Evolutionary conservation across 2,329 filamentous ascomycete genomes (phyloP).

Genomic region (Sporothrix protearum): DNA sequence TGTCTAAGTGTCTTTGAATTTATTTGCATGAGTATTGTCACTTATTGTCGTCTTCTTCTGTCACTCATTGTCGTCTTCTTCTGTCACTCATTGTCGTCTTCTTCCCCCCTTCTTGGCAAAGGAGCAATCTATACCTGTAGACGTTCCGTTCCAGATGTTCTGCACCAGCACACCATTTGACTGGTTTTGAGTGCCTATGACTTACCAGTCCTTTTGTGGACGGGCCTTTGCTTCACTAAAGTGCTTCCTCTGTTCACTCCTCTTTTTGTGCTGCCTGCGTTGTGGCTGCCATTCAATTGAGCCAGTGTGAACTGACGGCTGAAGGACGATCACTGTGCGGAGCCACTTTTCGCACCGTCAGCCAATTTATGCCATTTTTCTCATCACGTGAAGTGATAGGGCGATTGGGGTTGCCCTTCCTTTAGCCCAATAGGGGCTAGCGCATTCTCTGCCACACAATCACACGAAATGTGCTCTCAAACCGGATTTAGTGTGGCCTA

Average conservation of each 20-base stretch:
- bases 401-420: conserved; percentile 29
- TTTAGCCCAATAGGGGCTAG: conserved; percentile 24
- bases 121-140: background rate
- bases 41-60: too few relatives aligned
- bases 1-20: too few relatives aligned
- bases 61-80: too few relatives aligned
- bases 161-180: background rate
- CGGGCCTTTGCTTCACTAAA: too few relatives aligned
- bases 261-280: too few relatives aligned
- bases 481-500: conserved; percentile 23
- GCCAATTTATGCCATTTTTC: too few relatives aligned
- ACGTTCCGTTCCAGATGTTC: background rate
- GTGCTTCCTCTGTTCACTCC: background rate
- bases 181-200: background rate
- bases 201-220: background rate
- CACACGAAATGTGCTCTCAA: conserved; percentile 23
- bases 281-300: background rate
- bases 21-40: too few relatives aligned
- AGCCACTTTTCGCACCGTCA: background rate
- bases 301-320: background rate
- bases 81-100: too few relatives aligned
- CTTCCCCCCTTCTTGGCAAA: background rate
- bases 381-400: conserved; percentile 22
- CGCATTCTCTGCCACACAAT: conserved; percentile 25
- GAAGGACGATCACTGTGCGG: background rate